These are phyloP conservation scores for Blastobotrys chiropterorum DNA, from an alignment of 805 yeast species.

Conservation along the genomic window DNA sequence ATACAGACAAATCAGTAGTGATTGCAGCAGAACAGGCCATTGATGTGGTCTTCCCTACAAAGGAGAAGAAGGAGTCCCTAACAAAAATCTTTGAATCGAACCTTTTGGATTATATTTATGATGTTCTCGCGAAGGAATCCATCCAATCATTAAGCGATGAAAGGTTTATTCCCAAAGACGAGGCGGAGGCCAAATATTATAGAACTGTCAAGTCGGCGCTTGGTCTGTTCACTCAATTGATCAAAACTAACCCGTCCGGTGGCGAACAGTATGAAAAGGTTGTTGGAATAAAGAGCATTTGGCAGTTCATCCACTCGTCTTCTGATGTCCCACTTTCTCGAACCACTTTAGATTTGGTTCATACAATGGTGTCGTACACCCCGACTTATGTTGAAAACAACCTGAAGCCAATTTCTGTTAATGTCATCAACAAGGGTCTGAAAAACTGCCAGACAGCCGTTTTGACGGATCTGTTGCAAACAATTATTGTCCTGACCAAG, in stretches of 20 bases:
- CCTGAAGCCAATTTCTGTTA: slow-evolving; percentile 10
- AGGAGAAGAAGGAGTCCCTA: slow-evolving; percentile 47
- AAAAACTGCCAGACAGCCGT: slow-evolving; percentile 14
- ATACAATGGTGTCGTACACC: slow-evolving; percentile 24
- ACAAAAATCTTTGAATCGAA: slow-evolving; percentile 56
- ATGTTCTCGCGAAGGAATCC: slow-evolving; percentile 50
- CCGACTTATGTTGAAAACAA: slow-evolving; percentile 12
- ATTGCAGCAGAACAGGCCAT: slow-evolving; percentile 44
- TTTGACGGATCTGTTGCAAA: slow-evolving; percentile 24
- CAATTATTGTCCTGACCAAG: slow-evolving; percentile 40
- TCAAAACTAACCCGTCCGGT: slow-evolving; percentile 11
- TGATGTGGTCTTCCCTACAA: slow-evolving; percentile 48
- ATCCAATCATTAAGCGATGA: slow-evolving; percentile 67
- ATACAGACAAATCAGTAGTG: slow-evolving; percentile 58
- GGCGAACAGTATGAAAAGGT: slow-evolving; percentile 28
- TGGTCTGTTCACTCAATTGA: slow-evolving; percentile 37
- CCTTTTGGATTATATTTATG: slow-evolving; percentile 48
- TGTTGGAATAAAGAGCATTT: slow-evolving; percentile 38
- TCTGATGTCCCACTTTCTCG: slow-evolving; percentile 40
- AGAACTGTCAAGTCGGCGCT: slow-evolving; percentile 50
- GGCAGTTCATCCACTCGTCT: slow-evolving; percentile 36
- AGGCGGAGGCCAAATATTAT: slow-evolving; percentile 55
- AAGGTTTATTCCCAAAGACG: slow-evolving; percentile 60
- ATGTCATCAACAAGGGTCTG: slow-evolving; percentile 19
- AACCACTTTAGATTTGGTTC: slow-evolving; percentile 35